Percentiles rank a stretch among this genome's conserved stretches.
These are phyloP conservation scores for Penstemon davidsonii DNA, from an alignment of 257 asterid species.

Conservation along the genomic window DNA sequence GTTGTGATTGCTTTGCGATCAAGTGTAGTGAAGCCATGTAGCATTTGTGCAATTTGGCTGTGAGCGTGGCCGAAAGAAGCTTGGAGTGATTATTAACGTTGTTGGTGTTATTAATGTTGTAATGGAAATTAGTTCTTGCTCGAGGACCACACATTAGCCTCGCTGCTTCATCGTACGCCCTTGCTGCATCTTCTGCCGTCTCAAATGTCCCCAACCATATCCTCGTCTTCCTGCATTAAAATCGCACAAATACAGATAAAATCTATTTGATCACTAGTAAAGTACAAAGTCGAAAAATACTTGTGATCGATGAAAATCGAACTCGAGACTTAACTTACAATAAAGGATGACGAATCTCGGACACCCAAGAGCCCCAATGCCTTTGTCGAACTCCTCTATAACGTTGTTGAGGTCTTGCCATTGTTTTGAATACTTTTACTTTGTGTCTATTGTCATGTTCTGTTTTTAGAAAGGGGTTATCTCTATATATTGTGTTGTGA, in stretches of 20 bases:
- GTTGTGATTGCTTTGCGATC: conserved; percentile 35
- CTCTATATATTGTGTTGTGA: conserved; percentile 5
- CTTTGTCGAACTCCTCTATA: conserved; percentile 83
- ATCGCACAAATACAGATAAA: neutral
- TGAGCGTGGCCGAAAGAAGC: conserved; percentile 57
- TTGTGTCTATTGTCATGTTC: neutral
- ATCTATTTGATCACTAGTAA: too few relatives aligned
- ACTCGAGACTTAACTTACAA: conserved; percentile 36
- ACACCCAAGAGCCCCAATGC: conserved; percentile 91
- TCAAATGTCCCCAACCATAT: conserved; percentile 81
- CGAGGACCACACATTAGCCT: conserved; percentile 65
- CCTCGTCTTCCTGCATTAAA: conserved; percentile 54
- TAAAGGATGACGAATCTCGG: conserved; percentile 83
- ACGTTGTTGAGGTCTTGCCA: conserved; percentile 61
- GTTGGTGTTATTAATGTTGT: conserved; percentile 34
- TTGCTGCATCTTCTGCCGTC: conserved; percentile 81
- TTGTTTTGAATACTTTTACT: conserved; percentile 3
- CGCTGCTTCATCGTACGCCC: conserved; percentile 85
- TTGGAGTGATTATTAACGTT: conserved; percentile 19
- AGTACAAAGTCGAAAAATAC: too few relatives aligned
- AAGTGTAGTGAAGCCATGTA: conserved; percentile 55
- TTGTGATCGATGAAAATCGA: too few relatives aligned
- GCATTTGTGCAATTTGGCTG: conserved; percentile 65
- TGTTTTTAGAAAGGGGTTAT: neutral
- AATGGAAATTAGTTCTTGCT: conserved; percentile 64